A percentile compares a stretch with the other conserved stretches of the same genome.
Evolutionary conservation across 495 filamentous ascomycete genomes (phyloP).

Genomic region (Saxophila tyrrhenica): DNA sequence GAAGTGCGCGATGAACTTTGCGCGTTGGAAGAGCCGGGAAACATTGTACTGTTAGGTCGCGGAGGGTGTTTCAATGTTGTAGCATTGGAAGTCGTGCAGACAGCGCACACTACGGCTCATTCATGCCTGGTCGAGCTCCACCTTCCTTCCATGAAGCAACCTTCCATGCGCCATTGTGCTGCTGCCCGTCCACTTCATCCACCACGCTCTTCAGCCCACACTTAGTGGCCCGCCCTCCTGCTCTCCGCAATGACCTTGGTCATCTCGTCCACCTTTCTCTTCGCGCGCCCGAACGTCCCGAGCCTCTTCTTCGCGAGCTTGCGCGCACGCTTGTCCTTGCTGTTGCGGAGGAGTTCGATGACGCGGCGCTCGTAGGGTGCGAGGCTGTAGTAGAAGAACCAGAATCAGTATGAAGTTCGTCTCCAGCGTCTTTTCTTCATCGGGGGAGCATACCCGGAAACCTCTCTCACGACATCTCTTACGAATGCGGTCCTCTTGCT

Average conservation of each 20-base stretch:
- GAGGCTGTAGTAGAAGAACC: constrained; percentile 42
- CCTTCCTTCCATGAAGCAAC: background rate
- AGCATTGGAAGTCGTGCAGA: no score
- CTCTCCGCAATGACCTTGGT: constrained; percentile 93
- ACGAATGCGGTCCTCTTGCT: constrained; percentile 92
- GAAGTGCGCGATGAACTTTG: no score
- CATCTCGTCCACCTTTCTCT: constrained; percentile 98
- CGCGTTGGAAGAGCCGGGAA: no score
- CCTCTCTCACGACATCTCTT: constrained; percentile 89
- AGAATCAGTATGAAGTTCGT: background rate
- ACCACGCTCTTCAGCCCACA: constrained; percentile 2
- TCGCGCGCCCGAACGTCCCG: constrained; percentile 93
- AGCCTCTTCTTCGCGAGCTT: constrained; percentile 99
- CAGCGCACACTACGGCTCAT: no score
- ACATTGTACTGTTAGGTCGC: no score
- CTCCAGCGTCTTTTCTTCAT: background rate
- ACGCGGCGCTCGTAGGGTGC: constrained; percentile 96
- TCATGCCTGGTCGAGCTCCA: background rate
- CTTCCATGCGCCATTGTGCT: constrained; percentile 1
- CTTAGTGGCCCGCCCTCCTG: constrained; percentile 73
- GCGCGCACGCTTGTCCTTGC: constrained; percentile 96
- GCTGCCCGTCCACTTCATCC: background rate
- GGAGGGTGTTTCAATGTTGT: no score
- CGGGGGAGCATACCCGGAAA: constrained; percentile 55
- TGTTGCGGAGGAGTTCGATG: constrained; percentile 95